Percentiles rank a stretch among this genome's conserved stretches.
phyloP scores from a whole-genome alignment of 2,329 filamentous ascomycete species.

The Fusarium anguioides region DNA sequence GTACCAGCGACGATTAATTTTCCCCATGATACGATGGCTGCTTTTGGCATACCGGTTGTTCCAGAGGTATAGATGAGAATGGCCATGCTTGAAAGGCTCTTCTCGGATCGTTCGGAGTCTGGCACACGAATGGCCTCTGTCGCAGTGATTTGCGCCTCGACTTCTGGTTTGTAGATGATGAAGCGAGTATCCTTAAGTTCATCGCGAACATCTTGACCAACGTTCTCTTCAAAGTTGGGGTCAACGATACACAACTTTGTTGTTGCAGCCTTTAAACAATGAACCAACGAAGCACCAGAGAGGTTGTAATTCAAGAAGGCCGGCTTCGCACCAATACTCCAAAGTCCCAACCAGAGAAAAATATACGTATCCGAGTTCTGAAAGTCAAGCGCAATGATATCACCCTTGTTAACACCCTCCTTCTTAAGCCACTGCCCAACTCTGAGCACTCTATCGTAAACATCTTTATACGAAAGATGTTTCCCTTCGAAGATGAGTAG shows the following conservation, averaged over 20 bases:
- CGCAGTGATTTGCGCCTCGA: slow-evolving; percentile 65
- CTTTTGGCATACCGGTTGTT: slow-evolving; percentile 86
- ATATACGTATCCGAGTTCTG: slow-evolving; percentile 84
- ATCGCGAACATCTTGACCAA: slow-evolving; percentile 67
- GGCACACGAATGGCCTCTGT: slow-evolving; percentile 66
- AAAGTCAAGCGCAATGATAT: slow-evolving; percentile 84
- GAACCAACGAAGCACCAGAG: slow-evolving; percentile 73
- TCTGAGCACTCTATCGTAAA: slow-evolving; percentile 75
- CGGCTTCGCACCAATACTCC: slow-evolving; percentile 84
- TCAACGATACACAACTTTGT: slow-evolving; percentile 78
- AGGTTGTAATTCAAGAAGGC: slow-evolving; percentile 93
- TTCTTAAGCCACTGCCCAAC: slow-evolving; percentile 81
- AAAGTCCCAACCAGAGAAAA: slow-evolving; percentile 80
- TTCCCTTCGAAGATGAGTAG: slow-evolving; percentile 77
- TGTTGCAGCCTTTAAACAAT: slow-evolving; percentile 77
- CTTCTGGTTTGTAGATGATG: slow-evolving; percentile 68
- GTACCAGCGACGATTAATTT: slow-evolving; percentile 66
- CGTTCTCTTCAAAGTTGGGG: slow-evolving; percentile 62
- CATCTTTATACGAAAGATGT: slow-evolving; percentile 78
- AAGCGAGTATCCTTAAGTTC: slow-evolving; percentile 66
- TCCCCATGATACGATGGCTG: slow-evolving; percentile 78
- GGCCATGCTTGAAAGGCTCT: slow-evolving; percentile 67
- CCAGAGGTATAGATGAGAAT: slow-evolving; percentile 87
- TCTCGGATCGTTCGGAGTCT: slow-evolving; percentile 65
- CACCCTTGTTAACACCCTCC: slow-evolving; percentile 71